phyloP scores from a whole-genome alignment of 2,329 filamentous ascomycete species.

The Macrophomina pseudophaseolina region DNA sequence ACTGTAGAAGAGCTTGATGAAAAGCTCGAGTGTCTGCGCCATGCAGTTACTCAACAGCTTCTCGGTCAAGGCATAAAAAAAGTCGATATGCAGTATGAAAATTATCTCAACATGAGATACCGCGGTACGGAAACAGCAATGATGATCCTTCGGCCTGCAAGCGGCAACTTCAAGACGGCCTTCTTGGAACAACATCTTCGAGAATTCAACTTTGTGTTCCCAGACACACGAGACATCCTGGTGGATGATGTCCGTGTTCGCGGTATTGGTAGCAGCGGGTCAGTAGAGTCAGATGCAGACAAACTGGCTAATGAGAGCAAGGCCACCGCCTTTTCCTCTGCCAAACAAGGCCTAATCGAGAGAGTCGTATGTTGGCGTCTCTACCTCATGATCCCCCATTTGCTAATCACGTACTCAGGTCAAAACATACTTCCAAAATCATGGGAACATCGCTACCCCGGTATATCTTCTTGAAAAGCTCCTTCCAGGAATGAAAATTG shows the following conservation, averaged over 20 bases:
- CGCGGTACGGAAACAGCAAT: constrained; percentile 52
- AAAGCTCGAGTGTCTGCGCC: background rate
- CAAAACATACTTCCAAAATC: constrained; percentile 35
- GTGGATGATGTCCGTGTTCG: constrained; percentile 24
- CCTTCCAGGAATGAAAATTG: constrained; percentile 32
- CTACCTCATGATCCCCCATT: background rate
- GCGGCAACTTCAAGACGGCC: constrained; percentile 40
- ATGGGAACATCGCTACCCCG: constrained; percentile 33
- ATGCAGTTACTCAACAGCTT: constrained; percentile 52
- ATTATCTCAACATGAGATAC: constrained; percentile 53
- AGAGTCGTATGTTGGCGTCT: constrained; percentile 47
- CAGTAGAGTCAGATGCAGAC: constrained; percentile 61
- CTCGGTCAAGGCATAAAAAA: constrained; percentile 70
- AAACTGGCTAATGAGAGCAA: constrained; percentile 84
- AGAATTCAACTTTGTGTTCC: constrained; percentile 51
- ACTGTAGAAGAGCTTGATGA: constrained; percentile 73
- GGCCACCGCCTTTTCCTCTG: constrained; percentile 63
- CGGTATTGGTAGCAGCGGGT: constrained; percentile 53
- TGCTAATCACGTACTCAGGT: background rate
- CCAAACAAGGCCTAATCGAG: constrained; percentile 71
- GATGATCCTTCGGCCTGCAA: constrained; percentile 45
- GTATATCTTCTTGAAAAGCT: constrained; percentile 35
- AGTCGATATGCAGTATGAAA: constrained; percentile 34
- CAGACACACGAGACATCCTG: constrained; percentile 55
- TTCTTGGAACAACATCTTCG: constrained; percentile 47